Evolutionary conservation across 2,329 filamentous ascomycete species (phyloP), one percentile per base, ranked within the genome.

Genomic region (Botrytis fragariae): DNA sequence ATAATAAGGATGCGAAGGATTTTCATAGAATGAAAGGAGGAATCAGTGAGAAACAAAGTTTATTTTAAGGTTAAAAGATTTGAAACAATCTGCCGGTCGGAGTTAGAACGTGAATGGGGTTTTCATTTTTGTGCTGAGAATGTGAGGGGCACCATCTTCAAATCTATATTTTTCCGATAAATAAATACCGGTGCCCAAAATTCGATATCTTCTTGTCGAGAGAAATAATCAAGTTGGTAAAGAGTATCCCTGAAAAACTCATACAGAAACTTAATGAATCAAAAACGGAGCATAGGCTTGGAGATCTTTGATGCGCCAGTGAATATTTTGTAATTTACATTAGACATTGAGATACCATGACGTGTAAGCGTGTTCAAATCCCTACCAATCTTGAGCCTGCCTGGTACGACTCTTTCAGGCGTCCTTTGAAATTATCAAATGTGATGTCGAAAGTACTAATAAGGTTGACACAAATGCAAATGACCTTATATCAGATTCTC

Each of bases 381-480:
- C 12, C 3, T 14, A 54, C 25, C 25, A n/a, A 14, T 54, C 48
- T 54, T 16, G 2, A n/a, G 6, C 12, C 12, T 57, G n/a, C 51
- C n/a, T 16, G 14, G 14, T 18, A 57, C 0, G 32, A 4, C 14
- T 57, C n/a, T 12, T 57, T 29, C 14, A 9, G 1, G 1, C 18
- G n/a, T 32, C 51, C 7, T 6, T 29, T n/a, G 6, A 29, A 16
- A 1, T 54, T 14, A 54, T 54, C 51, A 29, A 18, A 29, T 18
- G 0, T 8, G 29, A 29, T 54, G n/a, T 18, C 14, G 0, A 29
- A 8, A 29, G 1, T 29, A 7, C 4, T 0, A 54, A n/a, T 54
- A 16, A 1, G 3, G 1, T n/a, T 29, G 6, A 32, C 7, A 32
- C 16, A n/a, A n/a, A n/a, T n/a, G n/a, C n/a, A n/a, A 32, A 32